A percentile compares a stretch with the other conserved stretches of the same genome.
phyloP scores from a whole-genome alignment of 352 stramenopile genomes.

The Vaucheria bursata region DNA sequence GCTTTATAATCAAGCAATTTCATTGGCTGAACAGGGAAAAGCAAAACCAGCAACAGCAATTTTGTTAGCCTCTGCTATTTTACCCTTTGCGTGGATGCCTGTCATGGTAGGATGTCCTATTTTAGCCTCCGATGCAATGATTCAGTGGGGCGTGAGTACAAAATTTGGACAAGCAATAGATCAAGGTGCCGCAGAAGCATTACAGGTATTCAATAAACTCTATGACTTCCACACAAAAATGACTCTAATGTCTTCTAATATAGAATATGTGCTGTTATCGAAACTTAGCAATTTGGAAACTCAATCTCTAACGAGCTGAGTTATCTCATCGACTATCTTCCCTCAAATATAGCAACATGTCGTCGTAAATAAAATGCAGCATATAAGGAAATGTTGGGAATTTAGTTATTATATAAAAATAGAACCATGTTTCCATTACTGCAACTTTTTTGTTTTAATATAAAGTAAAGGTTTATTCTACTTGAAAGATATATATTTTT shows the following conservation, averaged over 20 bases:
- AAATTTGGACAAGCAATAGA: constrained; percentile 16
- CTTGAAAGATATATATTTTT: no score
- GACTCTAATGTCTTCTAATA: no score
- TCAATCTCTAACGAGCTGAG: not conserved
- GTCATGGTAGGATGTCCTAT: constrained; percentile 30
- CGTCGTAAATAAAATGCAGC: no score
- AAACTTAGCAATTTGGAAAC: not conserved
- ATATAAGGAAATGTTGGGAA: no score
- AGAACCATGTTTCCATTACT: no score
- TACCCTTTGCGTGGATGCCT: constrained; percentile 23
- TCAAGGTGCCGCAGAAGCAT: constrained; percentile 11
- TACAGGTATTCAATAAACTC: constrained; percentile 38
- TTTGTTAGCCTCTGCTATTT: constrained; percentile 5
- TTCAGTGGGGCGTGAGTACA: constrained; percentile 35
- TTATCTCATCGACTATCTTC: not conserved
- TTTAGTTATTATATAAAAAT: no score
- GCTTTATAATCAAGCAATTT: constrained; percentile 13
- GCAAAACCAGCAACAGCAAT: constrained; percentile 13
- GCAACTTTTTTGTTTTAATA: no score
- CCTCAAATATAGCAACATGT: no score
- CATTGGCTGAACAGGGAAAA: constrained; percentile 24
- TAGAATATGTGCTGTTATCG: no score
- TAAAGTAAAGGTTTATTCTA: no score
- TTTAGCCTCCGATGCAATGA: constrained; percentile 23
- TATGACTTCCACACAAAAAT: no score